A percentile compares a stretch with the other conserved stretches of the same genome.
Evolutionary conservation across 2,329 filamentous ascomycete species (phyloP).

Genomic region (Fusarium acutatum): DNA sequence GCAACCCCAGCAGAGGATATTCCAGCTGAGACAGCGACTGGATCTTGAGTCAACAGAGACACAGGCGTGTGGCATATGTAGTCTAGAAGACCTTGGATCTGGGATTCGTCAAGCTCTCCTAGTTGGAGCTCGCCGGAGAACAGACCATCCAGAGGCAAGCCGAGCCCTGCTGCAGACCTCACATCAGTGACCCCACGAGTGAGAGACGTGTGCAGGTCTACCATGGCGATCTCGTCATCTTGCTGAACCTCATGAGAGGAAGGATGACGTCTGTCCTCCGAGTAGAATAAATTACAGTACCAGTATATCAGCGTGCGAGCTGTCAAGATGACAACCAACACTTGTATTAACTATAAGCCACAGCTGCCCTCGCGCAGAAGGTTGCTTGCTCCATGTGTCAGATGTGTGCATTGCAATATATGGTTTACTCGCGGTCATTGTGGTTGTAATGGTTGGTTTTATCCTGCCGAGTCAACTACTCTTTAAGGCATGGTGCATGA

Average conservation of each 20-base stretch:
- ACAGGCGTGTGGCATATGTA: slow-evolving; percentile 29
- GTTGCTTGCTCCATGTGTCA: slow-evolving; percentile 2
- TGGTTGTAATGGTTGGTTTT: slow-evolving; percentile 24
- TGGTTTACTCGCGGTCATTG: neutral
- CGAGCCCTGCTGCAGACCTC: slow-evolving; percentile 42
- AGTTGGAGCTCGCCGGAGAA: slow-evolving; percentile 35
- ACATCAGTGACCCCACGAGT: slow-evolving; percentile 25
- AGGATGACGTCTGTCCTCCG: slow-evolving; percentile 38
- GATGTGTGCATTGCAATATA: slow-evolving; percentile 4
- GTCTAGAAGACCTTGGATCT: slow-evolving; percentile 36
- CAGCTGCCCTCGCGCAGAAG: slow-evolving; percentile 3
- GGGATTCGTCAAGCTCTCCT: slow-evolving; percentile 37
- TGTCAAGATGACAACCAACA: slow-evolving; percentile 20
- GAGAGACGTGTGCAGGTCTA: slow-evolving; percentile 40
- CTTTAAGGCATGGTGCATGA: slow-evolving; percentile 22
- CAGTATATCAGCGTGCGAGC: slow-evolving; percentile 26
- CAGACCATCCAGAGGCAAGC: slow-evolving; percentile 43
- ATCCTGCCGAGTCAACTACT: slow-evolving; percentile 7
- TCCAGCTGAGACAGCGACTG: slow-evolving; percentile 32
- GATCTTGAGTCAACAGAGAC: slow-evolving; percentile 34
- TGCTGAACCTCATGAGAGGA: slow-evolving; percentile 37
- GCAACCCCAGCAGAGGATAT: slow-evolving; percentile 27
- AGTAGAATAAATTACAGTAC: slow-evolving; percentile 42
- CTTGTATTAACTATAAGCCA: slow-evolving; percentile 8
- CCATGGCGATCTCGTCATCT: slow-evolving; percentile 40